Base-by-base conservation (phyloP, 805 yeast species). In the Hanseniaspora guilliermondii region DNA sequence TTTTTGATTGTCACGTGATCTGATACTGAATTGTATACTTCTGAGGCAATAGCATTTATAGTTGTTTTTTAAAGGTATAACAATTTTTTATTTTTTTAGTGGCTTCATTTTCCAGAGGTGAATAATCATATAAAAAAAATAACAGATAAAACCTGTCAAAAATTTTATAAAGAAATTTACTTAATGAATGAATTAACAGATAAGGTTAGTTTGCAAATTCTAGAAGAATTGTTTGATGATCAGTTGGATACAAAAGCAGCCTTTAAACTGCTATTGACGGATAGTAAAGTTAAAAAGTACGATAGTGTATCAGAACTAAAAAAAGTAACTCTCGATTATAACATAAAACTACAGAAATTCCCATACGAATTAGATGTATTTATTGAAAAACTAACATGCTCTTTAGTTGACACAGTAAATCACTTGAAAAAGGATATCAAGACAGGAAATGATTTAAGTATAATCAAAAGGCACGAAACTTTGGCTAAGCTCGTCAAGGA, bases 391-490 rank as follows among this genome's bases (percentile, higher is more conserved):
- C 17, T 52, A 19, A 24, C 49, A 2, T 3, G 24, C 11, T 58
- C 59, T 33, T 40, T 62, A 6, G 62, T 62, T 45, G 56, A 56
- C 32, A 60, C 59, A n/a, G 47, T 63, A 6, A 66, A 63, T 45
- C 57, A 47, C 19, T 49, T 56, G n/a, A 63, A 60, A 32, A 58
- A 57, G 38, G 64, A 60, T 25, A 14, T 39, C 14, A 45, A 58
- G 6, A 65, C 59, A 36, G 67, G 58, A 45, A 21, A 11, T 24
- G 37, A 33, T 7, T n/a, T 37, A 9, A 25, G 47, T 21, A 32
- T 49, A 8, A 21, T 22, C 19, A 21, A 32, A n/a, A 39, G 40
- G 17, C 53, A 49, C 44, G 47, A 49, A 5, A 27, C 41, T 32
- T 24, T 49, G 9, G 9, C 41, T 9, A 32, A 16, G 8, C 14